These are phyloP conservation scores for Sordaria brevicollis DNA, from an alignment of 495 filamentous ascomycete genomes.

Conservation along the genomic window DNA sequence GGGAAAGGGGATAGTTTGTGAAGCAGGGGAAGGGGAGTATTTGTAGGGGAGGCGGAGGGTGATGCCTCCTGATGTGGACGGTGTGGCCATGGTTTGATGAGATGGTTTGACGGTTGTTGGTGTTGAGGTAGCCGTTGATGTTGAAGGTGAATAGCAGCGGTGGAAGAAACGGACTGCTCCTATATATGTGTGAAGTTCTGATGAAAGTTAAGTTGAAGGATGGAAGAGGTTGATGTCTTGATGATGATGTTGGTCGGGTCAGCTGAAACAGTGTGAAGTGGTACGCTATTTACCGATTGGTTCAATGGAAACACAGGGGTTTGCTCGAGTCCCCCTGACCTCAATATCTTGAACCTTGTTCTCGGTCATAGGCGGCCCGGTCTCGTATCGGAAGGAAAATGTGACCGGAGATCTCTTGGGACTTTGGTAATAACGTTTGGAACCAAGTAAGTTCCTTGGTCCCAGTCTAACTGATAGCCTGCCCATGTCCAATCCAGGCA, in stretches of 20 bases:
- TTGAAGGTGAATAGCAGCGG: neutral
- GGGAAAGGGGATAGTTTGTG: conserved; percentile 34
- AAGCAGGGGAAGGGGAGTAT: conserved; percentile 19
- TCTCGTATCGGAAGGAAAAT: neutral
- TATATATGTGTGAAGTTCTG: neutral
- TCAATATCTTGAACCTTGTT: neutral
- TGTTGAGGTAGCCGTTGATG: neutral
- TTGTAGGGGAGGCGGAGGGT: conserved; percentile 36
- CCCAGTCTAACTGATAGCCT: neutral
- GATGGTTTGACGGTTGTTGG: neutral
- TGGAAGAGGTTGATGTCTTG: neutral
- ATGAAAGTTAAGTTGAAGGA: neutral
- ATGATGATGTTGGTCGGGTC: neutral
- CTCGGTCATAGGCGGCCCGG: neutral
- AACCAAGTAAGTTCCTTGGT: neutral
- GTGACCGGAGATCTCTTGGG: neutral
- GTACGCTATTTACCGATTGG: neutral
- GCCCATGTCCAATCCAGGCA: neutral
- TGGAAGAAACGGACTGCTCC: neutral
- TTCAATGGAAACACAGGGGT: neutral
- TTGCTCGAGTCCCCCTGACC: neutral
- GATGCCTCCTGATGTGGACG: conserved; percentile 4
- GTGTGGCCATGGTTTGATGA: neutral
- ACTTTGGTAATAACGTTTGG: no score
- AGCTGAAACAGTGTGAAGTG: neutral